Base-by-base conservation (phyloP, 495 filamentous ascomycete genomes). In the Aspergillus ostianus region DNA sequence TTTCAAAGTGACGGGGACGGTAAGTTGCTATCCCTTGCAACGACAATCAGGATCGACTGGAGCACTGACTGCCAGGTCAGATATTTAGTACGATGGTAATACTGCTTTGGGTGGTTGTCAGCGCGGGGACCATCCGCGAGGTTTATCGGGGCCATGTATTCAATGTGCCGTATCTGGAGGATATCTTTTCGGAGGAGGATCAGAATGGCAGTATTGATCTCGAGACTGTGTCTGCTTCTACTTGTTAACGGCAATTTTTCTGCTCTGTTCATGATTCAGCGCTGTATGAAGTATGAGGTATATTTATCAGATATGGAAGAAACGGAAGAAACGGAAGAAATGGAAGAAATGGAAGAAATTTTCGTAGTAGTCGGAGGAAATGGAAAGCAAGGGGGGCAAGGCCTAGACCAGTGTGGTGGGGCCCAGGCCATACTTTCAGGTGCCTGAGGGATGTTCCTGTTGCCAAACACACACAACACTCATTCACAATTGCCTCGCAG, bases 1-100 rank as follows among this genome's bases (percentile, higher is more conserved):
- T 61, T 84, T 85, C 61, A 75, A 75, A 44, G 72, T 84, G 1
- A 67, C 81, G 36, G 76, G 78, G 21, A 80, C 73, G 53, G 78
- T 77, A 65, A 36, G 73, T 68, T 4, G 6, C 10, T 17, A 20
- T 32, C 12, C 10, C 3, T 17, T 41, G 36, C 10, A 15, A 8
- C 3, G 5, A 0, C 13, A 0, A 15, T 15, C 1, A 15, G 36
- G 36, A 7, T 17, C 4, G 10, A 12, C 15, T 41, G 10, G 15
- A 15, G 10, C 13, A 17, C 4, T 41, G 13, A 17, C 13, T 15
- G 12, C 13, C 2, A 0, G 36, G 1, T 10, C 12, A 41, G 36
- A 41, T 41, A 41, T 41, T 41, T 10, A 41, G 36, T 5, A 41
- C 13, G 12, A 41, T 41, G 36, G 36, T 41, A 1, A 41, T 41